Percentiles rank a stretch among this genome's conserved stretches.
Conservation (phyloP, 352 stramenopile genomes). For the Phytophthora foliorum region DNA sequence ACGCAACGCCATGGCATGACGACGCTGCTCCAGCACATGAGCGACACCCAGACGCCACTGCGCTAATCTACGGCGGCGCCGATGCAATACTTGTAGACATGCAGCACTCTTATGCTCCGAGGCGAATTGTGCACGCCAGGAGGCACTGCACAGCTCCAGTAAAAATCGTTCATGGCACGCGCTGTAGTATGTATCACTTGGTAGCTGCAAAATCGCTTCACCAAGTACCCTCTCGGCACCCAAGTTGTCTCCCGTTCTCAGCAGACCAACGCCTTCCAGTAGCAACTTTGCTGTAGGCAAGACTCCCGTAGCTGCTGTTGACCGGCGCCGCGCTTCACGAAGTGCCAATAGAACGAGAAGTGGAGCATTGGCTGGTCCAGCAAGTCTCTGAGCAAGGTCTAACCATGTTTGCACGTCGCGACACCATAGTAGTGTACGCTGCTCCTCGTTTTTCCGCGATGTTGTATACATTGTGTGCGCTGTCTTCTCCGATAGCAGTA, state of each 20-base stretch:
- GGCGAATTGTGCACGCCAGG: constrained; percentile 55
- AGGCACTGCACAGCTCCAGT: constrained; percentile 43
- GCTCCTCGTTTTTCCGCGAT: constrained; percentile 71
- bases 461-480: constrained; percentile 68
- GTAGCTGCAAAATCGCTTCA: constrained; percentile 42
- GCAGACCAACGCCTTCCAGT: constrained; percentile 49
- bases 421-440: constrained; percentile 67
- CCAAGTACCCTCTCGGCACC: constrained; percentile 42
- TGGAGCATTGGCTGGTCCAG: constrained; percentile 51
- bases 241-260: constrained; percentile 46
- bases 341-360: constrained; percentile 47
- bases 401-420: constrained; percentile 67
- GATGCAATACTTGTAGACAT: constrained; percentile 43
- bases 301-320: constrained; percentile 1
- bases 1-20: constrained; percentile 32
- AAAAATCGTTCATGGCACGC: constrained; percentile 59
- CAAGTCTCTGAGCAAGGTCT: constrained; percentile 61
- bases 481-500: constrained; percentile 59
- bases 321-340: constrained; percentile 32
- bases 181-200: constrained; percentile 50
- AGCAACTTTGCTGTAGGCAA: constrained; percentile 45
- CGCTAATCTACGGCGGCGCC: constrained; percentile 19
- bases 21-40: constrained; percentile 43
- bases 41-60: constrained; percentile 32
- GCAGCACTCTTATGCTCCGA: constrained; percentile 47